Percentiles rank a stretch among this genome's conserved stretches.
Conservation (phyloP, 371 early-diverging fungal species). For the Syncephalis plumigaleata region DNA sequence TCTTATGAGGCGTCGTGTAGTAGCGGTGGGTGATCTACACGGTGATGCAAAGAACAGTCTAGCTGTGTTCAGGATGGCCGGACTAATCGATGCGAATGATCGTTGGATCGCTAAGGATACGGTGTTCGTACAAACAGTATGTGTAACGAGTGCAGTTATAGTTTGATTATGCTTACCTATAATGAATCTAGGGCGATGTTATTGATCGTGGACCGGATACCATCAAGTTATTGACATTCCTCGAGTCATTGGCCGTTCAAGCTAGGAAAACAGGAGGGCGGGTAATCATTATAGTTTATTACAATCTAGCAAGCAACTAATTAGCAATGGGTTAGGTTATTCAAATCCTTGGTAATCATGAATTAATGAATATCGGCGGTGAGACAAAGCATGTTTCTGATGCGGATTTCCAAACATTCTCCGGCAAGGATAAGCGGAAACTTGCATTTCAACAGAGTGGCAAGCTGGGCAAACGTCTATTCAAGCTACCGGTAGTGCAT, state of each 20-base stretch:
- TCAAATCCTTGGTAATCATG: slow-evolving; percentile 40
- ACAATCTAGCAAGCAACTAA: too few species aligned
- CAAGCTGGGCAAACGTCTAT: slow-evolving; percentile 41
- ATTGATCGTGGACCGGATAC: slow-evolving; percentile 60
- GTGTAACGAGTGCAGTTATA: background rate
- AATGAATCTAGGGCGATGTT: slow-evolving; percentile 36
- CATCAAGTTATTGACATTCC: slow-evolving; percentile 35
- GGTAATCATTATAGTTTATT: too few species aligned
- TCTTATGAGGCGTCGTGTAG: slow-evolving; percentile 21
- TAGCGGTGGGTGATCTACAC: slow-evolving; percentile 69
- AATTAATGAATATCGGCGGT: slow-evolving; percentile 53
- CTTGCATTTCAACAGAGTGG: slow-evolving; percentile 36
- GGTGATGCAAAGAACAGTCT: slow-evolving; percentile 39
- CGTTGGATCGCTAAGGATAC: slow-evolving; percentile 41
- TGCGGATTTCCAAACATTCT: slow-evolving; percentile 43
- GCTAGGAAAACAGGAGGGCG: slow-evolving; percentile 12
- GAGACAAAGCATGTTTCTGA: slow-evolving; percentile 52
- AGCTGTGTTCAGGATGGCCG: slow-evolving; percentile 36
- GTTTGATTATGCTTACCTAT: background rate
- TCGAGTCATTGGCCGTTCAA: slow-evolving; percentile 33
- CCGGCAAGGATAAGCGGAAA: slow-evolving; percentile 20
- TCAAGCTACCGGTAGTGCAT: slow-evolving; percentile 30
- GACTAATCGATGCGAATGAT: slow-evolving; percentile 27
- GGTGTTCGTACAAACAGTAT: slow-evolving; percentile 30
- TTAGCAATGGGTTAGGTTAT: slow-evolving; percentile 16